phyloP scores from a whole-genome alignment of 202 grass and related monocot genomes.

The Dendrocalamus latiflorus region DNA sequence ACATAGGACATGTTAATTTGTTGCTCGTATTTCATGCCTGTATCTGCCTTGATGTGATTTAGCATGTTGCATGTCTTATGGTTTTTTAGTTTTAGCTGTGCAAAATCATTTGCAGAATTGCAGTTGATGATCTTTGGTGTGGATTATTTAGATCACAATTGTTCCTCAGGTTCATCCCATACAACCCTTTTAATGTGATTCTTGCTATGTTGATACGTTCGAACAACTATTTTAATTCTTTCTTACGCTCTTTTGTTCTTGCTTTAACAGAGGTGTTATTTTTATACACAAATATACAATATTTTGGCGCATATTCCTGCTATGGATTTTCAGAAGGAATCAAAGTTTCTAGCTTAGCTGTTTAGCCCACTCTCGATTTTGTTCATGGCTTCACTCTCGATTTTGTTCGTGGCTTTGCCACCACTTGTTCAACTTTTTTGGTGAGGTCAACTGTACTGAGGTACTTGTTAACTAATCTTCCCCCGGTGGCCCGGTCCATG shows the following conservation, averaged over 20 bases:
- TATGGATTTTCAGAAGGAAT: constrained; percentile 56
- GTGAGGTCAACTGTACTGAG: too few relatives aligned
- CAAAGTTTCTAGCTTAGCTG: neutral
- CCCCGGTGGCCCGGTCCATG: too few relatives aligned
- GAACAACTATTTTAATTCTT: neutral
- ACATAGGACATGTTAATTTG: neutral
- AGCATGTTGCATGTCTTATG: neutral
- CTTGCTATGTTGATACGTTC: neutral
- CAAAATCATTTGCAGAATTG: neutral
- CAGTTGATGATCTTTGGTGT: too few relatives aligned
- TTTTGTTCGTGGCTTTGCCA: too few relatives aligned
- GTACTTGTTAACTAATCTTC: too few relatives aligned
- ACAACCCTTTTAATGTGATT: neutral
- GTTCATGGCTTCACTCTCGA: too few relatives aligned
- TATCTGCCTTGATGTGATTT: neutral
- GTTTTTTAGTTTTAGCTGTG: neutral
- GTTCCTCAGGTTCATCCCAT: neutral
- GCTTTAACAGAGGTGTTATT: constrained; percentile 39
- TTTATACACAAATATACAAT: constrained; percentile 56
- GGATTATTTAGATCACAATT: neutral
- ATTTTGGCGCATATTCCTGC: constrained; percentile 55
- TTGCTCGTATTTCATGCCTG: neutral
- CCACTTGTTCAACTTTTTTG: too few relatives aligned
- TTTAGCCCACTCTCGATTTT: too few relatives aligned
- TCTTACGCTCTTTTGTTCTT: constrained; percentile 21